Conservation (phyloP, 768 basidiomycete species). For the Artomyces pyxidatus region DNA sequence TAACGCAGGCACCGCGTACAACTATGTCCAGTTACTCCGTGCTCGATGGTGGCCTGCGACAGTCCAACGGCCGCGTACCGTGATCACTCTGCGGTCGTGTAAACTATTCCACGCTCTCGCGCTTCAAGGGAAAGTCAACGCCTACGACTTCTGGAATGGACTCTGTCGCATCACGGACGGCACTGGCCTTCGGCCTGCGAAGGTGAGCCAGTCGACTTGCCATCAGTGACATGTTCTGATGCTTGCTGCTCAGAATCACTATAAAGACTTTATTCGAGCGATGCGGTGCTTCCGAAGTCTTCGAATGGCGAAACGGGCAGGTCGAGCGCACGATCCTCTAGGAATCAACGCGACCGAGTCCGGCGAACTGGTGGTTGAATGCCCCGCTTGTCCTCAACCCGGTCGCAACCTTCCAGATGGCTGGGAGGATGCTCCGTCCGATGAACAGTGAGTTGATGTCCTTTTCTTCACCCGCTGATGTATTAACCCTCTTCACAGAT, state of each 20-base stretch:
- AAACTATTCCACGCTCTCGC: conserved; percentile 8
- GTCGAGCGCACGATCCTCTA: background rate
- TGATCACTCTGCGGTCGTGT: conserved; percentile 10
- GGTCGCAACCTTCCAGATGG: conserved; percentile 1
- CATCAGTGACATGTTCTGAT: background rate
- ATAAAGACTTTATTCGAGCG: conserved; percentile 12
- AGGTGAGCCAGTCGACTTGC: background rate
- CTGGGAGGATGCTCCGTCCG: background rate
- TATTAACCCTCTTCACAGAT: background rate
- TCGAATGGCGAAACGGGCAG: background rate
- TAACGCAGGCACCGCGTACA: background rate
- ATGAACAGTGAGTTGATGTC: background rate
- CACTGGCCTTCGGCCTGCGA: background rate
- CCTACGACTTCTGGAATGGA: conserved; percentile 11
- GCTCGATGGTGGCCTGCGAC: conserved; percentile 15
- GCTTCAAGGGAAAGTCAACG: conserved; percentile 10
- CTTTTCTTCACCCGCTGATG: conserved; percentile 2
- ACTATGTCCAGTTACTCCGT: conserved; percentile 1
- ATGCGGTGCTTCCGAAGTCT: background rate
- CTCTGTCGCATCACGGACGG: conserved; percentile 9
- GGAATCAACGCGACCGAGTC: background rate
- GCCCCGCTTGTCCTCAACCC: conserved; percentile 8
- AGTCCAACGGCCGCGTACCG: conserved; percentile 7
- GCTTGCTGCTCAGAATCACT: background rate
- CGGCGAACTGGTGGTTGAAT: conserved; percentile 4